phyloP scores from a whole-genome alignment of 257 asterid species.

The Rehmannia glutinosa region DNA sequence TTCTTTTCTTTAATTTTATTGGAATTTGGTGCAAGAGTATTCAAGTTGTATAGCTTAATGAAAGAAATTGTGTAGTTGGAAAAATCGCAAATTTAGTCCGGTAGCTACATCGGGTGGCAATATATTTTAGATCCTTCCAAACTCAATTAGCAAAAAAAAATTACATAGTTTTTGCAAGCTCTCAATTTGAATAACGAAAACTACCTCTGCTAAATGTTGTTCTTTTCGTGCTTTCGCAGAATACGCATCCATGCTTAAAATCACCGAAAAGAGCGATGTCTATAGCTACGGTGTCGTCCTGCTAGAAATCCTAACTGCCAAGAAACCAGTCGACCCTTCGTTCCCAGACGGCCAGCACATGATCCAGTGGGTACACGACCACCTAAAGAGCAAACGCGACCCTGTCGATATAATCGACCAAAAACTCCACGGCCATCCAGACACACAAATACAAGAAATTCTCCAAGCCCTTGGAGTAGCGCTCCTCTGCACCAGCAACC shows the following conservation, averaged over 20 bases:
- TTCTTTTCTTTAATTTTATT: too few relatives aligned
- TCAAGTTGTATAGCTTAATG: not conserved
- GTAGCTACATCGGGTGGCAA: too few relatives aligned
- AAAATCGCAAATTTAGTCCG: too few relatives aligned
- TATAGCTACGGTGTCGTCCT: conserved; percentile 77
- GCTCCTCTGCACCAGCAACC: conserved; percentile 70
- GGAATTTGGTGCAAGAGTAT: not conserved
- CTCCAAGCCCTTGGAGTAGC: conserved; percentile 79
- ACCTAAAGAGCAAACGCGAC: conserved; percentile 49
- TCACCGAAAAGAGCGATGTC: conserved; percentile 72
- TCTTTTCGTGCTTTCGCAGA: conserved; percentile 37
- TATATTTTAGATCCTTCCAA: too few relatives aligned
- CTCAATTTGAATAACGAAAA: too few relatives aligned
- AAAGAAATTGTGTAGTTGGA: not conserved
- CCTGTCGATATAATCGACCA: conserved; percentile 57
- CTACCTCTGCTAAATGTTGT: too few relatives aligned
- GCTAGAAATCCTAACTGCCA: conserved; percentile 67
- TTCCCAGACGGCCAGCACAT: conserved; percentile 70
- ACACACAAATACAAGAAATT: conserved; percentile 78
- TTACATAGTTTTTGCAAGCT: too few relatives aligned
- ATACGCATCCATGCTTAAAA: conserved; percentile 59
- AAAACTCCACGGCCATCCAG: conserved; percentile 65
- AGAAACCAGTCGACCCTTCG: conserved; percentile 64
- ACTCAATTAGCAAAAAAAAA: too few relatives aligned
- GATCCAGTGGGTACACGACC: conserved; percentile 71